phyloP scores from a whole-genome alignment of 805 yeast species.

The Candida loeiensis region DNA sequence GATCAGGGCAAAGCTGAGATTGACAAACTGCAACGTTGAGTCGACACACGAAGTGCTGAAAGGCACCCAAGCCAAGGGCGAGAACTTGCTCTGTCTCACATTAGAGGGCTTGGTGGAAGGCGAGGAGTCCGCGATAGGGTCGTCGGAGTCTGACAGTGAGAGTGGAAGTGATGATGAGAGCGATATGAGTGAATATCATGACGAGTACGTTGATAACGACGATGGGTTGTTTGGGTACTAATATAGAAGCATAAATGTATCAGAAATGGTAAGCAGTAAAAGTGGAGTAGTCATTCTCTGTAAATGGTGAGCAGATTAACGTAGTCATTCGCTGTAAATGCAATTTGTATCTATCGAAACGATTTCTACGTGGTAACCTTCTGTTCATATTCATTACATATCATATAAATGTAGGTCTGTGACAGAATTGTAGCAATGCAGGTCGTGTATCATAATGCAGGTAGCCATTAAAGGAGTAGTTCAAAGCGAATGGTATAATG shows the following conservation, averaged over 20 bases:
- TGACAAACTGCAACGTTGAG: constrained; percentile 83
- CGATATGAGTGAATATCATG: constrained; percentile 46
- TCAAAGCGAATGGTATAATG: background rate
- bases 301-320: too few species aligned
- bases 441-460: too few species aligned
- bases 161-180: constrained; percentile 42
- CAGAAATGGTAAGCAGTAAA: too few species aligned
- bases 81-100: constrained; percentile 46
- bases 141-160: constrained; percentile 24
- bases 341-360: too few species aligned
- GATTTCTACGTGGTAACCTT: too few species aligned
- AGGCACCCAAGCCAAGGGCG: constrained; percentile 56
- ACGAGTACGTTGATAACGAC: constrained; percentile 59
- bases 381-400: too few species aligned
- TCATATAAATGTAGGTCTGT: too few species aligned
- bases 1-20: constrained; percentile 60
- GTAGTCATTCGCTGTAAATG: too few species aligned
- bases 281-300: too few species aligned
- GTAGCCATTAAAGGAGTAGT: too few species aligned
- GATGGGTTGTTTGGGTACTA: constrained; percentile 48
- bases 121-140: constrained; percentile 29
- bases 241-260: background rate
- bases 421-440: too few species aligned
- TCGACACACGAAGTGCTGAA: constrained; percentile 66
- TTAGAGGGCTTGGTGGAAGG: constrained; percentile 39